phyloP scores from a whole-genome alignment of 2,329 filamentous ascomycete species.

The Pyrenophora graminea region DNA sequence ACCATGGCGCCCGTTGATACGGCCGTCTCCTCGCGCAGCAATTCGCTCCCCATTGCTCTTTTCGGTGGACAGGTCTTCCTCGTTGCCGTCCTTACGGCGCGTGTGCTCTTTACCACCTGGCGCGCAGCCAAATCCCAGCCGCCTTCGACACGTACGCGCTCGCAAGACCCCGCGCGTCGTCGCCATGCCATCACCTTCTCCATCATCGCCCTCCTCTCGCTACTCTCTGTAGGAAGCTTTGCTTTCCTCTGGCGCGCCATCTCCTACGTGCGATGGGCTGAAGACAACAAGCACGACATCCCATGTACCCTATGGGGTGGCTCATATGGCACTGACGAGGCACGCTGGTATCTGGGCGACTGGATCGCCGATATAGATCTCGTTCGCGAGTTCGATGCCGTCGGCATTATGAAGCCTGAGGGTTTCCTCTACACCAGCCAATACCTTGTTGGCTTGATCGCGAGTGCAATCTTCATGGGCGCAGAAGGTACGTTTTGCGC shows the following conservation, averaged over 20 bases:
- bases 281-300: conserved; percentile 45
- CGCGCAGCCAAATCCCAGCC: conserved; percentile 40
- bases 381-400: conserved; percentile 58
- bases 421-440: conserved; percentile 68
- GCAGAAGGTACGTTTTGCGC: conserved; percentile 54
- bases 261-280: conserved; percentile 59
- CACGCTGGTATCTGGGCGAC: conserved; percentile 49
- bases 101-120: conserved; percentile 36
- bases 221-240: conserved; percentile 52
- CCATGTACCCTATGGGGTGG: conserved; percentile 49
- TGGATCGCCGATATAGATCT: conserved; percentile 62
- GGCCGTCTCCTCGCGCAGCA: conserved; percentile 34
- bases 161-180: conserved; percentile 36
- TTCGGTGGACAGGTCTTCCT: conserved; percentile 39
- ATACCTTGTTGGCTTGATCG: conserved; percentile 58
- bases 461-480: conserved; percentile 62
- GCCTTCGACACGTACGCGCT: conserved; percentile 41
- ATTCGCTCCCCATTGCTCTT: conserved; percentile 39
- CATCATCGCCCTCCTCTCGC: conserved; percentile 52
- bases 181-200: conserved; percentile 48
- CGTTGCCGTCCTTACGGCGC: conserved; percentile 35
- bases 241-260: conserved; percentile 51
- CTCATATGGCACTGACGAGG: conserved; percentile 46
- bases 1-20: conserved; percentile 46
- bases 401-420: conserved; percentile 59